These are phyloP conservation scores for Pelargonium nanum DNA, from an alignment of 345 rosid species.

Conservation along the genomic window DNA sequence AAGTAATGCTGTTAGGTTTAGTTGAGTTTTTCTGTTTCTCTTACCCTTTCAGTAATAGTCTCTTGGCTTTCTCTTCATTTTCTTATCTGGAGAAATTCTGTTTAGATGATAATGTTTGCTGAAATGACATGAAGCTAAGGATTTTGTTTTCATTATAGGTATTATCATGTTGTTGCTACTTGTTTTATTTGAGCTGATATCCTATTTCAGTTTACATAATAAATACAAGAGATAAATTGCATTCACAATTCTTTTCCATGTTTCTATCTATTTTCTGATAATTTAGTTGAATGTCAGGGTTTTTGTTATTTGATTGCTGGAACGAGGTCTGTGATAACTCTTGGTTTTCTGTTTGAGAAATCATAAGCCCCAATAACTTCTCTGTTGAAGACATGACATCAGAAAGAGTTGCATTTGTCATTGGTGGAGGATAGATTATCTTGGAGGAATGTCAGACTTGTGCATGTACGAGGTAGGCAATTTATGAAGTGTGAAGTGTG, in stretches of 20 bases:
- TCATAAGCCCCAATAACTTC: constrained; percentile 20
- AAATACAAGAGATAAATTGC: not conserved
- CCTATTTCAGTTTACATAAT: not conserved
- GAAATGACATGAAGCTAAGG: too few relatives aligned
- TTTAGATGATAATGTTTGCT: too few relatives aligned
- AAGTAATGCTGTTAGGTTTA: not conserved
- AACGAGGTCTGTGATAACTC: not conserved
- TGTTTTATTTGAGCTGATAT: not conserved
- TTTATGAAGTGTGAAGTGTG: not conserved
- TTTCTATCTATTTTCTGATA: constrained; percentile 7
- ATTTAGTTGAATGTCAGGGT: not conserved
- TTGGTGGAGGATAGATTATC: constrained; percentile 47
- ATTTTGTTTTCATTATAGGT: too few relatives aligned
- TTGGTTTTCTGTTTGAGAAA: constrained; percentile 27
- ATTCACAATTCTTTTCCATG: constrained; percentile 1
- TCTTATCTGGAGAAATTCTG: not conserved
- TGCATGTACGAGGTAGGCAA: constrained; percentile 51
- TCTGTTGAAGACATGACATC: constrained; percentile 30
- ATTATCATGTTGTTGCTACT: not conserved
- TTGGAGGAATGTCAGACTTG: constrained; percentile 63
- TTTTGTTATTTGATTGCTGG: not conserved
- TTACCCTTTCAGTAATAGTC: not conserved
- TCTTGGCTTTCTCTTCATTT: not conserved
- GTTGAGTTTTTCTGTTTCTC: not conserved
- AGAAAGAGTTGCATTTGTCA: constrained; percentile 25